Evolutionary conservation across 1,284 basidiomycete species (phyloP), one percentile per base, ranked within the genome.

Genomic region (Lentinus polychrous): DNA sequence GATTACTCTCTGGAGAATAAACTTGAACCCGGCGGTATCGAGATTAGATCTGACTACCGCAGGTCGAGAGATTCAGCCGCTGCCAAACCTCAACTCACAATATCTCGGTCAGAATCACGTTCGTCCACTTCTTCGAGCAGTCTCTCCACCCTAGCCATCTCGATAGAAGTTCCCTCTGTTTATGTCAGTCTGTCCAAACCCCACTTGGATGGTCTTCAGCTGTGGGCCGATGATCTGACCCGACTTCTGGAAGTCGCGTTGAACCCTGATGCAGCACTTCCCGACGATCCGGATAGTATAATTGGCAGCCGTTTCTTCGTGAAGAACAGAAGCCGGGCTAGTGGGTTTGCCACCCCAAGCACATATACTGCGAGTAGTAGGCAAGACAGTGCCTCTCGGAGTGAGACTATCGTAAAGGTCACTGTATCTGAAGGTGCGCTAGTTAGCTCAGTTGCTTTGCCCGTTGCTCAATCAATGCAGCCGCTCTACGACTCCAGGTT

Each of bases 301-400:
- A 87, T 93, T 50, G 91, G 91, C 14, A 93, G 90, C 60, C 78
- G 82, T 31, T 94, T 83, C 65, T 93, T 94, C 55, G 75, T 78
- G 0, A 77, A 75, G 49, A 75, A 78, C 33, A 74, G 71, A 36
- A 70, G 68, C 55, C 50, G 57, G 27, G 51, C 51, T 39, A 69
- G 69, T 40, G 72, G 65, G 36, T 66, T 67, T 18, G 67, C 61
- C 53, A 63, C 62, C 59, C 66, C 59, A 37, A 59, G 56, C 17
- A 50, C 52, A 7, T 61, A 60, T 42, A 60, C 59, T 18, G 56
- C 54, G 50, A 61, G 43, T 53, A 22, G 59, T 51, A 41, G 53
- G 43, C 57, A 63, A 48, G 57, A 62, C 39, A 50, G 58, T 12
- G 34, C 50, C 34, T 32, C 60, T 45, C 56, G 57, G 2, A 67